Conservation (phyloP, 768 basidiomycete genomes). For the Termitomyces sp. region DNA sequence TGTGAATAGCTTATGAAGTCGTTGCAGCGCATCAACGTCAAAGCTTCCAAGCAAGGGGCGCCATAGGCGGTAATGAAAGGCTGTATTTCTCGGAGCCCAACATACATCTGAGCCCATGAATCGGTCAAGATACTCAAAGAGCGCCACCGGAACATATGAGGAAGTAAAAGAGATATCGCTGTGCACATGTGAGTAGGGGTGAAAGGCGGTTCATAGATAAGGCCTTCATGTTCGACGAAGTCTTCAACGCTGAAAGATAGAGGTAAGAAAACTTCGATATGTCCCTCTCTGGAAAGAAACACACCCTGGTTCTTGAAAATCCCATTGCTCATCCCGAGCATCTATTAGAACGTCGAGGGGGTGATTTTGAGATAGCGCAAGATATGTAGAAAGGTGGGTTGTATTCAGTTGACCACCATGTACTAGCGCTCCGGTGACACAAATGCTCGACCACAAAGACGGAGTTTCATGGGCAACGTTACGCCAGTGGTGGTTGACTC, state of each 20-base stretch:
- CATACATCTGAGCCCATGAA: slow-evolving; percentile 55
- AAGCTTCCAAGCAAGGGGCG: slow-evolving; percentile 42
- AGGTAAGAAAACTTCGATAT: background rate
- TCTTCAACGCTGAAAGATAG: slow-evolving; percentile 18
- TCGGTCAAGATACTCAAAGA: slow-evolving; percentile 53
- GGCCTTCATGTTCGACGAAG: slow-evolving; percentile 17
- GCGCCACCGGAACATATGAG: slow-evolving; percentile 49
- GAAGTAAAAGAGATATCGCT: slow-evolving; percentile 45
- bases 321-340: slow-evolving; percentile 56
- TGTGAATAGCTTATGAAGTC: slow-evolving; percentile 46
- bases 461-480: slow-evolving; percentile 44
- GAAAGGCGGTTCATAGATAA: slow-evolving; percentile 33
- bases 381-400: slow-evolving; percentile 34
- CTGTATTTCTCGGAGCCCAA: slow-evolving; percentile 44
- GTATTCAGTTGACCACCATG: slow-evolving; percentile 24
- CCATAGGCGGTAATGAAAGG: slow-evolving; percentile 27
- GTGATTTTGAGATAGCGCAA: slow-evolving; percentile 43
- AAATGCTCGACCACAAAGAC: slow-evolving; percentile 52
- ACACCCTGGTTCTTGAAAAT: slow-evolving; percentile 50
- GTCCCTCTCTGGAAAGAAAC: slow-evolving; percentile 15
- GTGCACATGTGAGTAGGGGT: slow-evolving; percentile 39
- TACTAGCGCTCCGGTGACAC: slow-evolving; percentile 40
- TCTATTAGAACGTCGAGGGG: slow-evolving; percentile 56
- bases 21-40: slow-evolving; percentile 59
- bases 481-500: slow-evolving; percentile 53